These are phyloP conservation scores for Arctium minus DNA, from an alignment of 129 eudicot genomes.

Conservation along the genomic window DNA sequence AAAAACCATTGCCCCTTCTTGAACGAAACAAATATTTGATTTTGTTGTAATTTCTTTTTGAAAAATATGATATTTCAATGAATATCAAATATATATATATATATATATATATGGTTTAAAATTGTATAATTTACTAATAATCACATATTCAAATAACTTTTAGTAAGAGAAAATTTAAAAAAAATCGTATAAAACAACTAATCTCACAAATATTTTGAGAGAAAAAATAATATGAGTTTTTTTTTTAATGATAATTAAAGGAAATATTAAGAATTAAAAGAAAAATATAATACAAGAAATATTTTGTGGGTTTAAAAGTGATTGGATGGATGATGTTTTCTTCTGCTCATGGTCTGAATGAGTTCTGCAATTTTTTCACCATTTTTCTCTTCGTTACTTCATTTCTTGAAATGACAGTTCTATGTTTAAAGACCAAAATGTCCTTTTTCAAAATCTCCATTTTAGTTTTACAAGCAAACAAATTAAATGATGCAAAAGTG, in stretches of 20 bases:
- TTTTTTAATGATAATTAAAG: not conserved
- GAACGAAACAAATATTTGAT: not conserved
- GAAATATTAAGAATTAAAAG: not conserved
- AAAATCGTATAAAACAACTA: not conserved
- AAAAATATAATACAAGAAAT: not conserved
- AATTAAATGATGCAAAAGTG: not conserved
- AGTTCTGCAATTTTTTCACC: not conserved
- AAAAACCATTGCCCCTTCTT: not conserved
- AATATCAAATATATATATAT: not conserved
- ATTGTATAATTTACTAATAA: no score
- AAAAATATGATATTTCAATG: not conserved
- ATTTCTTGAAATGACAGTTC: conserved; percentile 25
- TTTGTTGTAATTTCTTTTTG: not conserved
- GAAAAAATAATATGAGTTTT: no score
- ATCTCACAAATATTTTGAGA: no score
- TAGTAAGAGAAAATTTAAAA: not conserved
- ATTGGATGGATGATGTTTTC: conserved; percentile 15
- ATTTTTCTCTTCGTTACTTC: conserved; percentile 7
- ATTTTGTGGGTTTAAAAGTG: not conserved
- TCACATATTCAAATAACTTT: not conserved
- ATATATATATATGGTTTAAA: not conserved
- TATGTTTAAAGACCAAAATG: conserved; percentile 15
- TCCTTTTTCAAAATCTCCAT: not conserved
- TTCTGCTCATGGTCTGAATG: conserved; percentile 7
- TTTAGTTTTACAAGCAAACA: conserved; percentile 1